These are phyloP conservation scores for Tetrahymena borealis DNA, from an alignment of 73 alveolate genomes.

Conservation along the genomic window DNA sequence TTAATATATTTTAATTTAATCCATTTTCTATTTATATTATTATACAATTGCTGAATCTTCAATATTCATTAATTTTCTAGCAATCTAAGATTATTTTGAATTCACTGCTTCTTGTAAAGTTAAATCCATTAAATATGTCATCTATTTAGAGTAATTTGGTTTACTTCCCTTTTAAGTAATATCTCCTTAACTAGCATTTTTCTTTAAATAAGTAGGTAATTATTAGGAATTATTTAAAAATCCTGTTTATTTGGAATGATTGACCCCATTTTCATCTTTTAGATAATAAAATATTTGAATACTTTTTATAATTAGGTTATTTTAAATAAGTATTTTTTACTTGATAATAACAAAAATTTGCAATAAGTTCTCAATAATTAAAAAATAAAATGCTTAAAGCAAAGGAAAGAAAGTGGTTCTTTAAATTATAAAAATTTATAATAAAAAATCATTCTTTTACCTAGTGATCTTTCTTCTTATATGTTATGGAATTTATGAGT, in stretches of 20 bases:
- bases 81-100: neutral
- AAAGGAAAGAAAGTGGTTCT: too few relatives aligned
- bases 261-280: neutral
- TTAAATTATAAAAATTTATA: neutral
- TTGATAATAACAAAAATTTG: too few relatives aligned
- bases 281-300: too few relatives aligned
- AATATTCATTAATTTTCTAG: neutral
- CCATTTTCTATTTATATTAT: neutral
- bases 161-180: neutral
- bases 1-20: neutral
- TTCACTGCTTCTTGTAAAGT: neutral
- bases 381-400: too few relatives aligned
- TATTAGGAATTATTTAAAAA: neutral
- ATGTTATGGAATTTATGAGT: neutral
- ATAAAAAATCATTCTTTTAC: neutral
- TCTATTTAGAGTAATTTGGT: neutral
- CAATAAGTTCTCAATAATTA: too few relatives aligned
- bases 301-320: too few relatives aligned
- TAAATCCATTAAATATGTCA: neutral
- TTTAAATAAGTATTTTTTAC: too few relatives aligned
- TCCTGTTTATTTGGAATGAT: neutral
- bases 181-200: neutral
- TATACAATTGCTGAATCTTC: neutral
- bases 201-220: neutral
- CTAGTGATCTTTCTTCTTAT: neutral